Base-by-base conservation (phyloP, 352 stramenopile species). In the Phytophthora tubulina region DNA sequence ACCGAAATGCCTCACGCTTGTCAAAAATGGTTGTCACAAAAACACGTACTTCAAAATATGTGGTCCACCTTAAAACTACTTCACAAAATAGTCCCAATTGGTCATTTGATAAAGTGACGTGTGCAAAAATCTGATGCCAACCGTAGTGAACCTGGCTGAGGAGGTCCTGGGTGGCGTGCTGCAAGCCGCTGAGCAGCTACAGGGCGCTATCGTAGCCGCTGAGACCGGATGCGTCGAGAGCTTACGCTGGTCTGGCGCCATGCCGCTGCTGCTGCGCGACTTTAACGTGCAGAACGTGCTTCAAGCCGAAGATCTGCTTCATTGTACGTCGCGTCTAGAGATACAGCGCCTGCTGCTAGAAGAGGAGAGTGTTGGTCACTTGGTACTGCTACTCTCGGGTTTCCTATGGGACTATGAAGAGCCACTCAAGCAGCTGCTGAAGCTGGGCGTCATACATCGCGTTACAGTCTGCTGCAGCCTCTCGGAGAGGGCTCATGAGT, bases 351-450 rank as follows among this genome's bases (percentile, higher is more conserved):
- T 88, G 27, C 56, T 85, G 49, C 36, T 61, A 6, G 68, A 66
- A 2, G 32, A 50, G 3, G 49, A 81, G 39, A 63, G 36, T 45
- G 64, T 84, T 33, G 63, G 70, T 32, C 79, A 87, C 33, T 44
- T 94, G n/a, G 82, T 84, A 36, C 35, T 95, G 31, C 14, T 93
- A 1, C 56, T 91, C 15, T 76, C 76, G 14, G 81, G 77, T 0
- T 92, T 92, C 49, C 59, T 93, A 15, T 93, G 86, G 86, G 77
- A 89, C 63, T 92, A 88, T 31, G 77, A 89, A 52, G 32, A 55
- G 36, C 30, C 59, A 4, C 52, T 93, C 11, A 46, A 58, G 39
- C 67, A 54, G 30, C 57, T 93, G 36, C 67, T 93, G 44, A 14
- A 53, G 21, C 65, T 84, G 7, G 72, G 73, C n/a, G 69, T 84